Percentiles rank a stretch among this genome's conserved stretches.
phyloP scores from a whole-genome alignment of 495 filamentous ascomycete species.

The Hypoxylon cercidicola region DNA sequence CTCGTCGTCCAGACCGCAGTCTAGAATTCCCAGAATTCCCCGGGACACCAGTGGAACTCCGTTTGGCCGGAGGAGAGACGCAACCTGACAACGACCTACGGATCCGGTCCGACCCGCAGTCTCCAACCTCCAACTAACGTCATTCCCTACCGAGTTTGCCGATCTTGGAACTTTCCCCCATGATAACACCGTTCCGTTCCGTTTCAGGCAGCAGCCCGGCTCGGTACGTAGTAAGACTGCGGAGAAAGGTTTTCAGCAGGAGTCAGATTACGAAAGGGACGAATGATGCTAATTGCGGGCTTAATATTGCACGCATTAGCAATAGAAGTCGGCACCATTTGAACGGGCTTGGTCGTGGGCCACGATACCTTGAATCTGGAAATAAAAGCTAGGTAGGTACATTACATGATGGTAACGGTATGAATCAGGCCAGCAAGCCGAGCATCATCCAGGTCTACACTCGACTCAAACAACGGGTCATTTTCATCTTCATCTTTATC shows the following conservation, averaged over 20 bases:
- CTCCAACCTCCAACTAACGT: conserved; percentile 17
- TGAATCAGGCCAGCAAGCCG: not conserved
- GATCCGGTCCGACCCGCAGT: conserved; percentile 40
- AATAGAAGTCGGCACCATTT: not conserved
- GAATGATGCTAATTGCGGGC: not conserved
- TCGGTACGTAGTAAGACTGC: not conserved
- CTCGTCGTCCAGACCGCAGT: conserved; percentile 21
- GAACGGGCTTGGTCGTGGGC: too few relatives aligned
- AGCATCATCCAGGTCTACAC: not conserved
- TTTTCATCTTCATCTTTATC: too few relatives aligned
- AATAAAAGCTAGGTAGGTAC: too few relatives aligned
- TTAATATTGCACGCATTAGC: not conserved
- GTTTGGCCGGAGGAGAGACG: conserved; percentile 28
- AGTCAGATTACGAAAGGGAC: too few relatives aligned
- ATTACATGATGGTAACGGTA: not conserved
- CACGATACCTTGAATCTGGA: too few relatives aligned
- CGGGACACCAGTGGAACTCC: conserved; percentile 28
- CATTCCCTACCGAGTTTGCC: conserved; percentile 26
- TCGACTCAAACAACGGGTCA: too few relatives aligned
- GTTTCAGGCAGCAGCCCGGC: not conserved
- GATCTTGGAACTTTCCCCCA: conserved; percentile 12
- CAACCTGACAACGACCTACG: conserved; percentile 7
- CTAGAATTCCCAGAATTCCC: conserved; percentile 41
- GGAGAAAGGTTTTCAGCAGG: not conserved
- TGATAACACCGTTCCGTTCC: conserved; percentile 12